Base-by-base conservation (phyloP, 176 grass and related monocot species). In the Carex cristatella region DNA sequence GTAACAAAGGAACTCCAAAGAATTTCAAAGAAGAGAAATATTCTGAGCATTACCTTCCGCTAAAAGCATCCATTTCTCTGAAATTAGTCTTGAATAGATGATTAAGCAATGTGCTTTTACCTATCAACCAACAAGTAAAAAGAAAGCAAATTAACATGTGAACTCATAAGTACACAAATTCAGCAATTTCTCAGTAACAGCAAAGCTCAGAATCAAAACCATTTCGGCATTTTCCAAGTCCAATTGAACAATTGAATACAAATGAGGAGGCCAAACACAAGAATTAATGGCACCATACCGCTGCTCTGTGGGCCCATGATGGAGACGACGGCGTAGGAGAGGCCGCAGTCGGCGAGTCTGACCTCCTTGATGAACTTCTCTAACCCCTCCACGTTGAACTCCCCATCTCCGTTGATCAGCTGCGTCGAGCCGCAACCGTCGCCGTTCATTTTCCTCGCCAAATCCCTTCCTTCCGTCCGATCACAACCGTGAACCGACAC, bases 41-140 rank as follows among this genome's bases (percentile, higher is more conserved):
- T 33, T 58, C 31, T 4, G 15, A 35, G 1, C 2, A 7, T 80
- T 92, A 97, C 94, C 94, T 91, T 86, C 94, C 94, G 84, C 63
- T 87, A 85, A 92, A 94, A 68, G 94, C 79, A 67, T 97, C 90
- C 94, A 94, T 97, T 70, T 97, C 94, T 27, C 16, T 88, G 83
- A 97, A 97, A 65, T 65, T 74, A 23, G 94, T 94, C 32, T 89
- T 84, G 87, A 97, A 97, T 60, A 97, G 89, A 73, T 82, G 90
- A 81, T 97, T 97, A 61, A 97, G 90, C 58, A 97, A 63, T 63
- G 94, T 97, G 84, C 94, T 97, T 91, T 97, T 97, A 86, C 92
- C 94, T 94, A 74, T 8, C 19, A 56, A 81, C 7, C 16, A 65
- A 3, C 57, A 88, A 62, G 56, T 30, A 51, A 58, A 57, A 74